These are phyloP conservation scores for Zasmidium citrigriseum DNA, from an alignment of 2,329 filamentous ascomycete genomes.

Conservation along the genomic window DNA sequence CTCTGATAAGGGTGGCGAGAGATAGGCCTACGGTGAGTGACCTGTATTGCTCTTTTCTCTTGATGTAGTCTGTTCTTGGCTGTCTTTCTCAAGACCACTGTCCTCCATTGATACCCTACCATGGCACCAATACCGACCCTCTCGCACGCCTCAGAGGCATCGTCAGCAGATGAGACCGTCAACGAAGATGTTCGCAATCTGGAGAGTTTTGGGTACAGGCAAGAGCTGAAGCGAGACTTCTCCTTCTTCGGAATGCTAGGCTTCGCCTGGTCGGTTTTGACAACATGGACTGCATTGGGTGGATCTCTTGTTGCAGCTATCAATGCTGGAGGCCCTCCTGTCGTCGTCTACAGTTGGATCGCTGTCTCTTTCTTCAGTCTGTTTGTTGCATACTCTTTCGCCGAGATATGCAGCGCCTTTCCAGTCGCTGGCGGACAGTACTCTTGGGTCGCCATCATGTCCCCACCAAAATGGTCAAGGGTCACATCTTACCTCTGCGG, in stretches of 20 bases:
- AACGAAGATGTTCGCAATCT: conserved; percentile 39
- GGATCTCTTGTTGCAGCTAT: conserved; percentile 59
- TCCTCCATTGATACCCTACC: neutral
- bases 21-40: neutral
- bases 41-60: neutral
- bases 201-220: conserved; percentile 41
- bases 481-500: conserved; percentile 27
- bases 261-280: conserved; percentile 60
- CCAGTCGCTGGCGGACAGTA: conserved; percentile 59
- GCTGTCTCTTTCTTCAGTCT: conserved; percentile 53
- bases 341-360: conserved; percentile 60
- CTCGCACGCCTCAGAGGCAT: neutral
- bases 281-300: conserved; percentile 57
- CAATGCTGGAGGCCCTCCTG: conserved; percentile 56
- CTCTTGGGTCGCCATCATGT: conserved; percentile 57
- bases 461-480: conserved; percentile 43
- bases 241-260: conserved; percentile 58
- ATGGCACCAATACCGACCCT: neutral
- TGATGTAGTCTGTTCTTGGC: neutral
- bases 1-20: neutral
- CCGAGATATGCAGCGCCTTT: conserved; percentile 58
- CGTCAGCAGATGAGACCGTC: neutral
- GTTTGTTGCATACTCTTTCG: conserved; percentile 58
- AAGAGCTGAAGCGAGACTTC: conserved; percentile 59
- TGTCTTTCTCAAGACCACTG: neutral